Percentiles rank a stretch among this genome's conserved stretches.
Conservation (phyloP, 2,329 filamentous ascomycete genomes). For the Clonostachys byssicola region DNA sequence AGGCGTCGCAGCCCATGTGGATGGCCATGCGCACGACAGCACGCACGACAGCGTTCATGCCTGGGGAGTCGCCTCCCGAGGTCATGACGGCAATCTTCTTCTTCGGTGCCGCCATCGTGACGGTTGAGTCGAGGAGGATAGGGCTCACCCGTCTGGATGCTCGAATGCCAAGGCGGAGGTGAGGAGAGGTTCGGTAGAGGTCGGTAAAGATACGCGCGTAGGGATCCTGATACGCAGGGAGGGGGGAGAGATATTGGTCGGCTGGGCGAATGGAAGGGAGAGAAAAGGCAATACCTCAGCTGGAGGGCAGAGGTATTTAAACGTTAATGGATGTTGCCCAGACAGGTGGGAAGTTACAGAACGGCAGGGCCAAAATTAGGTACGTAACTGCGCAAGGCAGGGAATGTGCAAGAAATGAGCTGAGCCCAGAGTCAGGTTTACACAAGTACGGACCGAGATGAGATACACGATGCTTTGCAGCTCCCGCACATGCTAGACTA, state of each 20-base stretch:
- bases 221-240: background rate
- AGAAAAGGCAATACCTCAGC: constrained; percentile 5
- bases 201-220: background rate
- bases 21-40: constrained; percentile 91
- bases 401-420: no score
- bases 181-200: background rate
- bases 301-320: constrained; percentile 16
- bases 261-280: no score
- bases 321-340: no score
- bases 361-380: no score
- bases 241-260: background rate
- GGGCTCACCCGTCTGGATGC: constrained; percentile 1
- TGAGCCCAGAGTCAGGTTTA: no score
- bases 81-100: constrained; percentile 88
- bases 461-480: no score
- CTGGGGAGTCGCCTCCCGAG: constrained; percentile 88
- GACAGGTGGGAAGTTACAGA: no score
- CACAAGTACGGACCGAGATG: no score
- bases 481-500: no score
- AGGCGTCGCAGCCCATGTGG: constrained; percentile 75
- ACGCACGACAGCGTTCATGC: constrained; percentile 90
- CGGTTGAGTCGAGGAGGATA: background rate
- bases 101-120: constrained; percentile 38
- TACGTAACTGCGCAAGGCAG: no score
- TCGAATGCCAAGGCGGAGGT: background rate